Evolutionary conservation across 495 filamentous ascomycete genomes (phyloP).

Genomic region (Pseudomonodictys pantanalensis): DNA sequence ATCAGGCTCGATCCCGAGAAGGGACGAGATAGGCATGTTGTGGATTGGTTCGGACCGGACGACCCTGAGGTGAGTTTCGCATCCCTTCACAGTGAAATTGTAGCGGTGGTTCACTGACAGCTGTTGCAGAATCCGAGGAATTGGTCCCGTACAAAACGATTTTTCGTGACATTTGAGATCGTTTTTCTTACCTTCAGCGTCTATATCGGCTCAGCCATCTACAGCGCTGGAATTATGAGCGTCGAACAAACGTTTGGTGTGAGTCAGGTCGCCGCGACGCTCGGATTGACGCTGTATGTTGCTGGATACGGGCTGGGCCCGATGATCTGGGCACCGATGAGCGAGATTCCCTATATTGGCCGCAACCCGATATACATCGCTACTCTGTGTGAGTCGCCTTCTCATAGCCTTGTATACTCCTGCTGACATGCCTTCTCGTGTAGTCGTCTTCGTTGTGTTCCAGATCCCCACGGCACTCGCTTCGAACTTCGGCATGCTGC

Average conservation of each 20-base stretch:
- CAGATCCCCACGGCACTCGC: conserved; percentile 47
- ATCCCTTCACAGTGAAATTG: no score
- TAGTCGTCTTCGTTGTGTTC: conserved; percentile 50
- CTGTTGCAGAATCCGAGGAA: conserved; percentile 42
- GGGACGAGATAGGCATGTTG: conserved; percentile 36
- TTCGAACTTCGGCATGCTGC: conserved; percentile 45
- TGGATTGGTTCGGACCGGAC: conserved; percentile 35
- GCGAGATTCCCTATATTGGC: conserved; percentile 46
- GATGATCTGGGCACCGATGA: conserved; percentile 45
- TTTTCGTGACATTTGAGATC: conserved; percentile 47
- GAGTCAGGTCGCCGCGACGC: conserved; percentile 38
- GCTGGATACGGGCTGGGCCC: conserved; percentile 50
- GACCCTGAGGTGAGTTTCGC: conserved; percentile 34
- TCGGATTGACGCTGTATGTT: conserved; percentile 28
- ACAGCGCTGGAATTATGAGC: conserved; percentile 40
- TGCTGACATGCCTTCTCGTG: conserved; percentile 35
- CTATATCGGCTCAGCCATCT: conserved; percentile 51
- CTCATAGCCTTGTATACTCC: conserved; percentile 47
- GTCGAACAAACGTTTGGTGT: conserved; percentile 49
- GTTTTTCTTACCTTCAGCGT: conserved; percentile 49
- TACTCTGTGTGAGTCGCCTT: conserved; percentile 49
- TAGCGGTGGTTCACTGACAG: background rate
- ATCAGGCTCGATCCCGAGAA: conserved; percentile 39
- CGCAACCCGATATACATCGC: conserved; percentile 47
- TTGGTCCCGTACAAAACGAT: conserved; percentile 45